These are phyloP conservation scores for Heliosperma pusillum DNA, from an alignment of 148 eudicot species.

Conservation along the genomic window DNA sequence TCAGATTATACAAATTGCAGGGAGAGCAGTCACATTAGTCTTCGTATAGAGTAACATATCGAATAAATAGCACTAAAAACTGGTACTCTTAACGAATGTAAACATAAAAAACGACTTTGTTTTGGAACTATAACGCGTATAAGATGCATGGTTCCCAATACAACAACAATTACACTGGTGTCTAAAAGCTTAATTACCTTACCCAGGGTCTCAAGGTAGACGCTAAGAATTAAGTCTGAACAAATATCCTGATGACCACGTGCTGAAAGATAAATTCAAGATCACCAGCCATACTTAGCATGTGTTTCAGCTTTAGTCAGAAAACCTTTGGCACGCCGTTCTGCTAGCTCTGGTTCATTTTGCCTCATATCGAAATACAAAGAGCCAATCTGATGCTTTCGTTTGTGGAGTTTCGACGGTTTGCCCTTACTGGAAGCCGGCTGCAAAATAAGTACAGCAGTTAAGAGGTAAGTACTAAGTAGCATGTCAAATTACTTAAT, in stretches of 20 bases:
- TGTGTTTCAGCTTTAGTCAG: constrained; percentile 98
- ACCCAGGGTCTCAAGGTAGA: neutral
- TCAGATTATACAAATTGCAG: no score
- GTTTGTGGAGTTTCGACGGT: constrained; percentile 82
- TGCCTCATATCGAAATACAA: constrained; percentile 77
- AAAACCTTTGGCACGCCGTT: constrained; percentile 74
- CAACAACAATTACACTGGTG: neutral
- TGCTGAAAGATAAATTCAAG: neutral
- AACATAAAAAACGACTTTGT: no score
- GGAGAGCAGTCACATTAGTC: no score
- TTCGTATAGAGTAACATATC: no score
- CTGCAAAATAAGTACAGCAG: constrained; percentile 25
- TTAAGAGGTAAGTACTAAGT: neutral
- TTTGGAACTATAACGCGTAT: no score
- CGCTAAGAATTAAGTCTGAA: neutral
- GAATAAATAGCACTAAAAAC: no score
- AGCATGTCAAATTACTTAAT: neutral
- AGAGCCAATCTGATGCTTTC: constrained; percentile 90
- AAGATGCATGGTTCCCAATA: neutral
- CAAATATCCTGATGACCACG: neutral
- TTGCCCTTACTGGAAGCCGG: constrained; percentile 72
- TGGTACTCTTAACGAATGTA: no score
- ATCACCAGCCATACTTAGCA: constrained; percentile 53
- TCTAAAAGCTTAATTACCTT: neutral
- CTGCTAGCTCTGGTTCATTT: constrained; percentile 79